These are phyloP conservation scores for Plenodomus tracheiphilus DNA, from an alignment of 2,329 filamentous ascomycete species.

Conservation along the genomic window DNA sequence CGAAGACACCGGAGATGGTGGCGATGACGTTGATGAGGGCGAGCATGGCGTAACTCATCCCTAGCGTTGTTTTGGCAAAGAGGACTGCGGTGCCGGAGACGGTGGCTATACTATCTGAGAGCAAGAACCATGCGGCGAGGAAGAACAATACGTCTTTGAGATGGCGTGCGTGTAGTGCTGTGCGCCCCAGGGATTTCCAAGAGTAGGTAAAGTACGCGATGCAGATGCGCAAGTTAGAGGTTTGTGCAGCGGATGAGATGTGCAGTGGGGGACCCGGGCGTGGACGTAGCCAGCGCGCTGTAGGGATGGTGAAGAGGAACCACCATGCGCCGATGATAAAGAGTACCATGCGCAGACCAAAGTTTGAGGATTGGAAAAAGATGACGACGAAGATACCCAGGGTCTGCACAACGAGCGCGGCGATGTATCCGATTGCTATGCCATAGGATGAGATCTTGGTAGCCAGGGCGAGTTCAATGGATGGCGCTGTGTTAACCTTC, in stretches of 20 bases:
- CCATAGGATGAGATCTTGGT: constrained; percentile 90
- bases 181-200: constrained; percentile 84
- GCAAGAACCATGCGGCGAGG: constrained; percentile 87
- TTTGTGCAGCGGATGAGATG: constrained; percentile 21
- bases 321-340: constrained; percentile 91
- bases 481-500: constrained; percentile 49
- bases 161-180: constrained; percentile 72
- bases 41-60: constrained; percentile 85
- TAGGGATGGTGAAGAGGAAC: constrained; percentile 86
- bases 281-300: constrained; percentile 82
- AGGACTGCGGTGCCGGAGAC: constrained; percentile 92
- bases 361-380: constrained; percentile 68
- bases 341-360: constrained; percentile 83
- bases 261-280: constrained; percentile 78
- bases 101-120: constrained; percentile 92
- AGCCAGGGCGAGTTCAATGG: constrained; percentile 75
- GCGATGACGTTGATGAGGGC: constrained; percentile 94
- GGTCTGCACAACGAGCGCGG: constrained; percentile 82
- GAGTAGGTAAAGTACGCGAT: constrained; percentile 76
- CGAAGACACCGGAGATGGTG: constrained; percentile 79
- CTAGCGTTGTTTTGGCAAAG: constrained; percentile 90
- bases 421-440: constrained; percentile 91
- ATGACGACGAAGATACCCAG: constrained; percentile 74
- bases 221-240: constrained; percentile 55
- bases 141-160: constrained; percentile 77